Conservation (phyloP, 164 flowering plant genomes). For the Houttuynia cordata region DNA sequence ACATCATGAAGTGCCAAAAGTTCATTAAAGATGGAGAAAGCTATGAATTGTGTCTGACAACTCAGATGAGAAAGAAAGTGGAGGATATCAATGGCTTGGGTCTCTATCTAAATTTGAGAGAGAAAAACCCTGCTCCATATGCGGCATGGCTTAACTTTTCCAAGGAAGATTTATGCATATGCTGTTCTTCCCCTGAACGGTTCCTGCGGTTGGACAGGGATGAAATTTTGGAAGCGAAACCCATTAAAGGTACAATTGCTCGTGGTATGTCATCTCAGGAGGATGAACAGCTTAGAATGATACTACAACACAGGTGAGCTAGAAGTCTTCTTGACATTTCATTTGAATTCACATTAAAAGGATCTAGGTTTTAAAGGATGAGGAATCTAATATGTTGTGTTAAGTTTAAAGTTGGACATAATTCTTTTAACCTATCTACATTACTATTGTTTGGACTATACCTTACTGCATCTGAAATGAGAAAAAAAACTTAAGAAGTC, state of each 20-base stretch:
- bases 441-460: no score
- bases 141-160: conserved; percentile 95
- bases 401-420: no score
- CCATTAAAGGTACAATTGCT: conserved; percentile 91
- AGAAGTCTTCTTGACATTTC: not conserved
- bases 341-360: no score
- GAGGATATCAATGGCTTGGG: conserved; percentile 41
- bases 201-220: conserved; percentile 58
- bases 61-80: conserved; percentile 54
- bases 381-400: no score
- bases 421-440: no score
- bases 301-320: conserved; percentile 61
- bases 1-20: conserved; percentile 57
- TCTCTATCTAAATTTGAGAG: conserved; percentile 71
- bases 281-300: conserved; percentile 53
- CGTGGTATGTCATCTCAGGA: conserved; percentile 63
- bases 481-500: no score
- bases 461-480: no score
- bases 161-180: conserved; percentile 49
- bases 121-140: conserved; percentile 90
- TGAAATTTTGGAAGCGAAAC: conserved; percentile 84
- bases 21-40: conserved; percentile 94
- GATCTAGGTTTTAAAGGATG: not conserved
- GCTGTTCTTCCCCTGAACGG: conserved; percentile 96
- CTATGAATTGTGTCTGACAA: conserved; percentile 90